These are phyloP conservation scores for Cercospora sp. DNA, from an alignment of 2,329 filamentous ascomycete species.

Conservation along the genomic window DNA sequence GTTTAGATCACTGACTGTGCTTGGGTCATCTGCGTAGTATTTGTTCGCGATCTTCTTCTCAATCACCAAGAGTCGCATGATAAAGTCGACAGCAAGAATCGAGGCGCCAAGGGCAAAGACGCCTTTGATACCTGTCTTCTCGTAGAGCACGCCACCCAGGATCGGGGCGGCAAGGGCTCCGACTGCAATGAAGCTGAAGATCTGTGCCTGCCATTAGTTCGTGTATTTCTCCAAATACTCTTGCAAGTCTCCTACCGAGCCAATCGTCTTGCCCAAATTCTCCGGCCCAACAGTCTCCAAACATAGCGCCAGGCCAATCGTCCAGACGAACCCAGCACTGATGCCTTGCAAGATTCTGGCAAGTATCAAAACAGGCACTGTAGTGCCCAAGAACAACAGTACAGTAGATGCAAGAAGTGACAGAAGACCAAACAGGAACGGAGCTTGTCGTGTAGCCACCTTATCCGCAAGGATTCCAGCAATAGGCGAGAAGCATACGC, in stretches of 20 bases:
- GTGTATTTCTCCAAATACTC: neutral
- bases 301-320: constrained; percentile 58
- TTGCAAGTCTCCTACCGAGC: constrained; percentile 45
- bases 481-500: constrained; percentile 53
- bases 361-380: constrained; percentile 50
- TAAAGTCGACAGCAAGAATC: constrained; percentile 58
- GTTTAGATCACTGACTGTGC: constrained; percentile 25
- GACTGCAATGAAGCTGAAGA: constrained; percentile 60
- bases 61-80: constrained; percentile 61
- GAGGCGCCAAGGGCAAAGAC: constrained; percentile 60
- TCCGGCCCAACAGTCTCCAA: constrained; percentile 59
- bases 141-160: constrained; percentile 61
- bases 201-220: constrained; percentile 34
- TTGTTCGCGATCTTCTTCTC: constrained; percentile 60
- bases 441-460: constrained; percentile 54
- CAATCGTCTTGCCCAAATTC: constrained; percentile 62
- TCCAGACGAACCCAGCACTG: constrained; percentile 61
- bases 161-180: constrained; percentile 59
- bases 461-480: constrained; percentile 59
- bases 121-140: constrained; percentile 57
- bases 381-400: constrained; percentile 54
- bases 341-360: constrained; percentile 60
- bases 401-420: constrained; percentile 56
- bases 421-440: constrained; percentile 58
- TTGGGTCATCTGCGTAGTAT: constrained; percentile 41